A percentile compares a stretch with the other conserved stretches of the same genome.
Conservation (phyloP, 2,329 filamentous ascomycete species). For the Aspergillus spinulosporus region DNA sequence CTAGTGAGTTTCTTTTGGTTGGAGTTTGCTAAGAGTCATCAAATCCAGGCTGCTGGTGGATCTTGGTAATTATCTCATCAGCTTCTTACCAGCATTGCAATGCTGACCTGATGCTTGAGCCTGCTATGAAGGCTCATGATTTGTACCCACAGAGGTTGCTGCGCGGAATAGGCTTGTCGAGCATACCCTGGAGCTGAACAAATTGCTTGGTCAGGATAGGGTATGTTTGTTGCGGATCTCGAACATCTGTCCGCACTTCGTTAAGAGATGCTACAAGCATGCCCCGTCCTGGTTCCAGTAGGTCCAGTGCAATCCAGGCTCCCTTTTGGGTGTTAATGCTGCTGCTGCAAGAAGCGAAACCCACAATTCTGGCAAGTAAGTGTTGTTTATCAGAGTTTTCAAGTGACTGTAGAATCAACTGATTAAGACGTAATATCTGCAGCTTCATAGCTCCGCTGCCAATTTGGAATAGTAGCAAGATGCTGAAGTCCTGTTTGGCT, state of each 20-base stretch:
- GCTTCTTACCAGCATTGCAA: neutral
- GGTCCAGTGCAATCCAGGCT: neutral
- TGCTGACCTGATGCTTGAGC: neutral
- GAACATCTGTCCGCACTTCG: neutral
- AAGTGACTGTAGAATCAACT: neutral
- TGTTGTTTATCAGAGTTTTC: neutral
- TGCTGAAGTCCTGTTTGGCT: too few relatives aligned
- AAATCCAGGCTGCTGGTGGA: neutral
- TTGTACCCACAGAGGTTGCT: too few relatives aligned
- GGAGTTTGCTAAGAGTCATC: neutral
- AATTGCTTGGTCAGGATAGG: neutral
- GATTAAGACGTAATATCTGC: neutral
- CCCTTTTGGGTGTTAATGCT: neutral
- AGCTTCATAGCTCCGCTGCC: neutral
- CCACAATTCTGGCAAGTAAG: neutral
- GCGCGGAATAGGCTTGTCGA: neutral
- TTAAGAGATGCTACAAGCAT: neutral
- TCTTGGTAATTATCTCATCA: neutral
- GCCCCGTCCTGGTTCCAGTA: neutral
- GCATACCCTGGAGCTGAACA: neutral
- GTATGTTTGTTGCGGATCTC: neutral
- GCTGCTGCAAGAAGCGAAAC: neutral
- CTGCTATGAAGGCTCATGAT: neutral
- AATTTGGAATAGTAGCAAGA: neutral
- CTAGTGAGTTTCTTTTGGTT: slow-evolving; percentile 27